Evolutionary conservation across 2,329 filamentous ascomycete species (phyloP).

Genomic region (Lachnellula cervina): DNA sequence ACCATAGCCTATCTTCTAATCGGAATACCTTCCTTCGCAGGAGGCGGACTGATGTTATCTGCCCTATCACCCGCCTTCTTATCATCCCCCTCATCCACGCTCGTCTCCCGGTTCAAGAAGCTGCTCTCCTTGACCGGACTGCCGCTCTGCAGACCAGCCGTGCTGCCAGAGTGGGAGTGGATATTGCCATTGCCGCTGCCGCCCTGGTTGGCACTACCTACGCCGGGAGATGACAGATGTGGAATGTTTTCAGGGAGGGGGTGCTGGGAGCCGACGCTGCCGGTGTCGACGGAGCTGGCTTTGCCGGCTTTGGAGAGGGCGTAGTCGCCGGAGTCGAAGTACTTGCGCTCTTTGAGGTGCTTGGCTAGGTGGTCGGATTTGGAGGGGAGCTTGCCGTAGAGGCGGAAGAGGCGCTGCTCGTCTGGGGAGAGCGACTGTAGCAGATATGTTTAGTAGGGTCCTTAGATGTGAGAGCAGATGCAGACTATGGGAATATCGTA

Average conservation of each 20-base stretch:
- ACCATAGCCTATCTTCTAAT: conserved; percentile 51
- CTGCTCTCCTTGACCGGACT: conserved; percentile 90
- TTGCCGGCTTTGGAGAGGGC: conserved; percentile 97
- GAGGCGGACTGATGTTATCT: conserved; percentile 40
- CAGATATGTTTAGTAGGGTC: neutral
- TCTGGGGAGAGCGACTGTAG: conserved; percentile 81
- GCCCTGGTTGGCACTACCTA: conserved; percentile 36
- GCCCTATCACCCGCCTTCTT: conserved; percentile 33
- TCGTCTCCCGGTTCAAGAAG: conserved; percentile 79
- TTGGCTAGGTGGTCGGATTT: conserved; percentile 96
- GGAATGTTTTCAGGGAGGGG: conserved; percentile 94
- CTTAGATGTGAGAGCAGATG: neutral
- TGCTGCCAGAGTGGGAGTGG: conserved; percentile 37
- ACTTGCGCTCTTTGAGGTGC: conserved; percentile 98
- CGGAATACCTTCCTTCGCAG: conserved; percentile 51
- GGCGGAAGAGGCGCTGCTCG: conserved; percentile 91
- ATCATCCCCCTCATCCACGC: conserved; percentile 51
- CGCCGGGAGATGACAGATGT: conserved; percentile 66
- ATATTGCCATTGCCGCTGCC: conserved; percentile 40
- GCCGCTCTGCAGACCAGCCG: conserved; percentile 53
- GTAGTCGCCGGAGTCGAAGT: conserved; percentile 95
- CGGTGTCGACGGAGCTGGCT: conserved; percentile 87
- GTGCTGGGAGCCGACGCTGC: conserved; percentile 89
- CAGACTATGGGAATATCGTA: neutral
- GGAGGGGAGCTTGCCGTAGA: conserved; percentile 96